Percentiles rank a stretch among this genome's conserved stretches.
phyloP scores from a whole-genome alignment of 306 rosid genomes.

The Mucuna pruriens region DNA sequence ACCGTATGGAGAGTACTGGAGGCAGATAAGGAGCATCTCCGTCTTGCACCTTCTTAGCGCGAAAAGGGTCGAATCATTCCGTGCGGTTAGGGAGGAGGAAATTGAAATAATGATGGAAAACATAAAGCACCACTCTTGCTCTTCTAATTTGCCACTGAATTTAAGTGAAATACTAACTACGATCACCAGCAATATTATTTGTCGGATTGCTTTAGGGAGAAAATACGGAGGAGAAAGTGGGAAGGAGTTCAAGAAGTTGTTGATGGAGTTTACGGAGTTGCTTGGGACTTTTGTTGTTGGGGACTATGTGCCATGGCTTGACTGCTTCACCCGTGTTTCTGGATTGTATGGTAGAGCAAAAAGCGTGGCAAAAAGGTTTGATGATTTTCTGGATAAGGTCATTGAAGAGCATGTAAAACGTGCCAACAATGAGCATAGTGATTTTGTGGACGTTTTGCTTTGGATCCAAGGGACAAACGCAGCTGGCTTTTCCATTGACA shows the following conservation, averaged over 20 bases:
- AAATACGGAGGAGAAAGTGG: no score
- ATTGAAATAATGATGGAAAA: constrained; percentile 11
- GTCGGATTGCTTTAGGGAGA: no score
- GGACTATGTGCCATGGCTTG: constrained; percentile 63
- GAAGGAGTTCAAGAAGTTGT: no score
- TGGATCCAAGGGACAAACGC: constrained; percentile 37
- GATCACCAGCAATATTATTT: no score
- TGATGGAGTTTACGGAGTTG: constrained; percentile 37
- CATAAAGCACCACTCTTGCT: constrained; percentile 37
- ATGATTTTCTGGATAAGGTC: no score
- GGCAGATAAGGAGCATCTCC: constrained; percentile 47
- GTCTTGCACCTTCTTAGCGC: constrained; percentile 45
- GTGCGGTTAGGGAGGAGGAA: constrained; percentile 40
- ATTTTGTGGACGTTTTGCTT: constrained; percentile 64
- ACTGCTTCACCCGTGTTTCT: constrained; percentile 45
- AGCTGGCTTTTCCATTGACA: constrained; percentile 51
- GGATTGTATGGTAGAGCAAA: constrained; percentile 53
- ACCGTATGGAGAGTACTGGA: constrained; percentile 60
- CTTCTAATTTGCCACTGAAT: no score
- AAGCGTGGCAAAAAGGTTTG: no score
- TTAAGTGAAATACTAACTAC: no score
- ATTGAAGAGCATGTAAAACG: no score
- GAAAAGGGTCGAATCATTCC: constrained; percentile 40
- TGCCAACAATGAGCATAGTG: no score
- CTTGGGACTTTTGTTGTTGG: constrained; percentile 48